phyloP scores from a whole-genome alignment of 345 rosid genomes.

The Salix udensis region DNA sequence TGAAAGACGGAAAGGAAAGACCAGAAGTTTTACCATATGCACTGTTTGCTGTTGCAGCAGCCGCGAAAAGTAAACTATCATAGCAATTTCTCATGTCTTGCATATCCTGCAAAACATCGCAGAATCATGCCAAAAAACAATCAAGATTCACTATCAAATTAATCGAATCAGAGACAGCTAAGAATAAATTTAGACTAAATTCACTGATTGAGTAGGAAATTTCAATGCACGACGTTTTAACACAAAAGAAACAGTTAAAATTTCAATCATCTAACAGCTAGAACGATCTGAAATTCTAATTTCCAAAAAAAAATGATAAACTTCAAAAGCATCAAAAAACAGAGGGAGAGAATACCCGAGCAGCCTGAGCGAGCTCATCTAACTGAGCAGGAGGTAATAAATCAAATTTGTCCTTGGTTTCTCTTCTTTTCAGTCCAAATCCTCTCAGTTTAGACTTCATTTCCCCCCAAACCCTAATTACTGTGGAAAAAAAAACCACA shows the following conservation, averaged over 20 bases:
- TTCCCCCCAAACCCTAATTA: slow-evolving; percentile 43
- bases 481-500: background rate
- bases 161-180: background rate
- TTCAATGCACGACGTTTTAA: background rate
- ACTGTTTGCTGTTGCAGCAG: slow-evolving; percentile 89
- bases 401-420: slow-evolving; percentile 61
- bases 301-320: background rate
- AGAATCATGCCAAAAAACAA: background rate
- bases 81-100: slow-evolving; percentile 84
- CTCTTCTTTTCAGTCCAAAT: slow-evolving; percentile 68
- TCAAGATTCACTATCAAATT: background rate
- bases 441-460: slow-evolving; percentile 83
- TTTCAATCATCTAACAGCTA: background rate
- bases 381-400: slow-evolving; percentile 43
- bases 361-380: slow-evolving; percentile 81
- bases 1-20: background rate
- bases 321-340: background rate
- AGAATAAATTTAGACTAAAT: background rate
- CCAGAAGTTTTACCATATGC: slow-evolving; percentile 60
- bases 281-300: background rate
- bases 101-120: slow-evolving; percentile 55
- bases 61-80: slow-evolving; percentile 94
- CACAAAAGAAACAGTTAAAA: too few species aligned
- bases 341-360: slow-evolving; percentile 44
- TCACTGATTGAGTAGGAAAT: background rate